phyloP scores from a whole-genome alignment of 768 basidiomycete genomes.

The Termitomyces sp. region DNA sequence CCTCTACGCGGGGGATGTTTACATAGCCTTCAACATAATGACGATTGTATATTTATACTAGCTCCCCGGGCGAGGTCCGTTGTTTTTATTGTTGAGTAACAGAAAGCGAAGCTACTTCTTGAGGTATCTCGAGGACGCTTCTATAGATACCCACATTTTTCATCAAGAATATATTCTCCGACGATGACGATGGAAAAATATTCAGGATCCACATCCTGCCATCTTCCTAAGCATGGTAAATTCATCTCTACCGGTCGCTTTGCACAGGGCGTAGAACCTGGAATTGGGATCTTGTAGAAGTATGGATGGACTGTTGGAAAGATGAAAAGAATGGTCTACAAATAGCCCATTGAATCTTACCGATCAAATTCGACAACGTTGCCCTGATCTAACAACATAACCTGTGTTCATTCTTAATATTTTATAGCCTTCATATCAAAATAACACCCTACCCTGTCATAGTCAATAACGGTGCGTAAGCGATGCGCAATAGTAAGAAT shows the following conservation, averaged over 20 bases:
- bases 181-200: background rate
- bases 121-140: too few relatives aligned
- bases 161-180: too few relatives aligned
- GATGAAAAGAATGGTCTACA: background rate
- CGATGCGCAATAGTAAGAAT: slow-evolving; percentile 83
- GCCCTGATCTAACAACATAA: slow-evolving; percentile 76
- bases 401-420: slow-evolving; percentile 30
- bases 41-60: background rate
- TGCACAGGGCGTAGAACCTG: slow-evolving; percentile 64
- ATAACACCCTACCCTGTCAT: slow-evolving; percentile 58
- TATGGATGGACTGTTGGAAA: slow-evolving; percentile 37
- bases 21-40: background rate
- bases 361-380: slow-evolving; percentile 72
- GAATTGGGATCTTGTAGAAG: slow-evolving; percentile 54
- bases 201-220: slow-evolving; percentile 35
- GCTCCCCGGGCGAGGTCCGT: background rate
- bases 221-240: slow-evolving; percentile 64
- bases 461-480: slow-evolving; percentile 76
- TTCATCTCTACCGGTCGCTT: slow-evolving; percentile 68
- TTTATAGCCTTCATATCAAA: background rate
- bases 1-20: background rate
- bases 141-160: background rate
- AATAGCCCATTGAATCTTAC: slow-evolving; percentile 19
- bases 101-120: background rate
- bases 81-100: too few relatives aligned